Conservation (phyloP, 2,329 filamentous ascomycete species). For the Arthrocladium fulminans region DNA sequence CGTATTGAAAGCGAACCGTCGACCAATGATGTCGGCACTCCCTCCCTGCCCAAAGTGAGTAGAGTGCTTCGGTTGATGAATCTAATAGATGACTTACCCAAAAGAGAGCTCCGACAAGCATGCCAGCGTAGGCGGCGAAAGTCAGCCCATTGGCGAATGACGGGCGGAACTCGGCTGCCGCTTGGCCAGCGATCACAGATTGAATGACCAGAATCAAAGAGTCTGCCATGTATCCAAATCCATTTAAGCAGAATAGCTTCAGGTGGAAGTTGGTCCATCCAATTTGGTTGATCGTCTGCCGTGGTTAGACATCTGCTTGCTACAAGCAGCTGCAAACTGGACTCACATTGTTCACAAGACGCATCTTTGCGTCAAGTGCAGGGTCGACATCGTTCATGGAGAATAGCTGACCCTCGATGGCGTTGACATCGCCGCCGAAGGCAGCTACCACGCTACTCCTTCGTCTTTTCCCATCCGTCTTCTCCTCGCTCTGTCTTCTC, state of each 20-base stretch:
- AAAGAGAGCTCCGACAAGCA: constrained; percentile 46
- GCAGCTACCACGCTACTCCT: not conserved
- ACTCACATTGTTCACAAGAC: constrained; percentile 27
- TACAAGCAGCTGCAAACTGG: not conserved
- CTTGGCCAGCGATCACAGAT: constrained; percentile 18
- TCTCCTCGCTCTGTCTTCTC: not conserved
- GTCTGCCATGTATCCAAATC: constrained; percentile 45
- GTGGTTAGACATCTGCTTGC: not conserved
- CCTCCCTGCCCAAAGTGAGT: not conserved
- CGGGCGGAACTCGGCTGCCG: constrained; percentile 18
- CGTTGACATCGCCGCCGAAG: not conserved
- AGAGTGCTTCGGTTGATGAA: not conserved
- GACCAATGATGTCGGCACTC: constrained; percentile 57
- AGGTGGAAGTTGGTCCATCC: constrained; percentile 52
- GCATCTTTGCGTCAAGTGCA: constrained; percentile 34
- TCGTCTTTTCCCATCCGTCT: not conserved
- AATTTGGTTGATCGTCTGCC: constrained; percentile 44
- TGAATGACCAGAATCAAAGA: constrained; percentile 27
- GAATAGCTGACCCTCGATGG: constrained; percentile 19
- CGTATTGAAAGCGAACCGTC: constrained; percentile 60
- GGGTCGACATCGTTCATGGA: constrained; percentile 28
- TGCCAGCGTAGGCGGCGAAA: constrained; percentile 34
- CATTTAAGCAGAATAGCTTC: constrained; percentile 54
- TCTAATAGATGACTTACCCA: constrained; percentile 53
- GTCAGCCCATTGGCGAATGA: constrained; percentile 24